Percentiles rank a stretch among this genome's conserved stretches.
Conservation (phyloP, 2,329 filamentous ascomycete genomes). For the Colletotrichum cuscutae region DNA sequence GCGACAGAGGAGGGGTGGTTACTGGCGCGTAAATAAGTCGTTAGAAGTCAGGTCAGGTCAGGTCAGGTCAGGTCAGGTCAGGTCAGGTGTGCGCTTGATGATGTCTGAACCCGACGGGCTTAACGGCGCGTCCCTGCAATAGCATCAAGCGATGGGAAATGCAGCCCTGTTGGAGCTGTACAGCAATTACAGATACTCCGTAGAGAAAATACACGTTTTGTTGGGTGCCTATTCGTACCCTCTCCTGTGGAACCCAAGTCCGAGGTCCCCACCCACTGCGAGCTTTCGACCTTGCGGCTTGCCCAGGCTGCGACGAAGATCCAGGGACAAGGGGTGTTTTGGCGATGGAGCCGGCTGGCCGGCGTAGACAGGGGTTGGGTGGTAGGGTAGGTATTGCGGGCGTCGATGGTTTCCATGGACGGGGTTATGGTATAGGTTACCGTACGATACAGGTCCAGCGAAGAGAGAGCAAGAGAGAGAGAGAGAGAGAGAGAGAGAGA, state of each 20-base stretch:
- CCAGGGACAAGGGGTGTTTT: background rate
- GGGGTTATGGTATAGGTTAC: background rate
- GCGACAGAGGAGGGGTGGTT: background rate
- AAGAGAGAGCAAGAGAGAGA: background rate
- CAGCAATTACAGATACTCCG: background rate
- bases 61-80: background rate
- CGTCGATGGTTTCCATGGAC: background rate
- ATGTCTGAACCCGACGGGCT: background rate
- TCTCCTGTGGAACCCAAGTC: conserved; percentile 8
- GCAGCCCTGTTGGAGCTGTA: conserved; percentile 28
- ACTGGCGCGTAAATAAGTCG: background rate
- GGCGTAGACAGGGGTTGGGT: background rate
- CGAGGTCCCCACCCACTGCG: conserved; percentile 1
- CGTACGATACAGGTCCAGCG: background rate
- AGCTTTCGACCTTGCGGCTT: background rate
- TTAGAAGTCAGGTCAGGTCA: background rate
- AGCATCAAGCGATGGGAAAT: background rate
- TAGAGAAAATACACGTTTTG: background rate
- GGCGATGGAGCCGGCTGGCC: background rate
- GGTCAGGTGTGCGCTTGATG: background rate
- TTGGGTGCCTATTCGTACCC: background rate
- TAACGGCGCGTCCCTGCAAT: background rate
- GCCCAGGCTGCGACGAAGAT: background rate
- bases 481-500: background rate
- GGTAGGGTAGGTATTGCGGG: background rate